Evolutionary conservation across 257 asterid species (phyloP).

Genomic region (Penstemon barbatus): DNA sequence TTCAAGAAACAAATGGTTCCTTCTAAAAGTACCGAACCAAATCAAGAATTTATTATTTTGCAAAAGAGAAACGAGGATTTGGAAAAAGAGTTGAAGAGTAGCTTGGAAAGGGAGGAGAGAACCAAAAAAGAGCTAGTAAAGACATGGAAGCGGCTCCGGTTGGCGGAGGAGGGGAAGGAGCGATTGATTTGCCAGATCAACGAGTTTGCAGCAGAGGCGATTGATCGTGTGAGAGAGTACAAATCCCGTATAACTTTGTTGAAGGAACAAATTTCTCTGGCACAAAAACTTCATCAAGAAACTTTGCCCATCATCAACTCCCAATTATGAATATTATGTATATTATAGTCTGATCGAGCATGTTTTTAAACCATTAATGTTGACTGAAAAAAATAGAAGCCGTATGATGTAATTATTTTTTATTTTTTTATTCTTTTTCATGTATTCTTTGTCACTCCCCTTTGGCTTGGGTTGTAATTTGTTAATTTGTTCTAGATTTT

Average conservation of each 20-base stretch:
- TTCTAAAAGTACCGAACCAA: too few species aligned
- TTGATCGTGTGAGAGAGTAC: constrained; percentile 39
- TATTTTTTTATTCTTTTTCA: too few species aligned
- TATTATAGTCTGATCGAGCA: too few species aligned
- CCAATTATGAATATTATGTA: not conserved
- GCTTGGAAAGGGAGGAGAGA: constrained; percentile 33
- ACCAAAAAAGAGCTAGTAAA: constrained; percentile 34
- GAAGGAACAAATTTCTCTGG: constrained; percentile 42
- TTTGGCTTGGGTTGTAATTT: too few species aligned
- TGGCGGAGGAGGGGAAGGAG: constrained; percentile 57
- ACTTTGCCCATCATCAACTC: constrained; percentile 4
- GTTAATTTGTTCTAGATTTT: too few species aligned
- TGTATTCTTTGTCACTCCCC: too few species aligned
- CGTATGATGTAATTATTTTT: too few species aligned
- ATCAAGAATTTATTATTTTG: constrained; percentile 12
- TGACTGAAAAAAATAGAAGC: too few species aligned
- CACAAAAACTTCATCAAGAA: constrained; percentile 31
- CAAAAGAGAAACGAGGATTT: constrained; percentile 45
- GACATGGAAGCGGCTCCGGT: constrained; percentile 35
- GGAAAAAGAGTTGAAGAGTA: constrained; percentile 30
- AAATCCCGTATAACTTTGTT: constrained; percentile 27
- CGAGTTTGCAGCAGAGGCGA: constrained; percentile 51
- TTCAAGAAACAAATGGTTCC: too few species aligned
- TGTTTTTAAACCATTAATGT: too few species aligned
- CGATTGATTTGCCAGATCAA: constrained; percentile 49